phyloP scores from a whole-genome alignment of 305 asterid species.

The Rubia tinctorum region DNA sequence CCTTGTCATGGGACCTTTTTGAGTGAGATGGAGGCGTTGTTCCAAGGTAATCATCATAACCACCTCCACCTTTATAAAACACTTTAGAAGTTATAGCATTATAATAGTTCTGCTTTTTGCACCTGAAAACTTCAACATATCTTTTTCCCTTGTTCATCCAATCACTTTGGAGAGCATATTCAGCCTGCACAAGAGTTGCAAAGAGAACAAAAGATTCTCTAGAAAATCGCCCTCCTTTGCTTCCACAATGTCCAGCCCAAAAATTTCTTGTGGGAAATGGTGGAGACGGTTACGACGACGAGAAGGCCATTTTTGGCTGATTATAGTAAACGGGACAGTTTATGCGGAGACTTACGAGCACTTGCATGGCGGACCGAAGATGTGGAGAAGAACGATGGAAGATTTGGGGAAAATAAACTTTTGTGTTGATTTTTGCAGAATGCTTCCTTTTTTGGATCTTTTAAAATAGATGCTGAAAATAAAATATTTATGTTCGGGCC shows the following conservation, averaged over 20 bases:
- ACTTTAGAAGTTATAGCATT: slow-evolving; percentile 81
- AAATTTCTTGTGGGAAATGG: too few species aligned
- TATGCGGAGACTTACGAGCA: too few species aligned
- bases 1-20: slow-evolving; percentile 74
- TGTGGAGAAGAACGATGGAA: too few species aligned
- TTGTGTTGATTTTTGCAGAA: too few species aligned
- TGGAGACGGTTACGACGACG: too few species aligned
- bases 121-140: slow-evolving; percentile 86
- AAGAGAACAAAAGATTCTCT: slow-evolving; percentile 91
- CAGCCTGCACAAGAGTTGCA: slow-evolving; percentile 77
- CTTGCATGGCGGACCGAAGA: too few species aligned
- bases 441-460: too few species aligned
- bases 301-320: too few species aligned
- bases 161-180: slow-evolving; percentile 77
- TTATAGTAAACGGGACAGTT: too few species aligned
- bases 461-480: too few species aligned
- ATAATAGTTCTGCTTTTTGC: slow-evolving; percentile 90
- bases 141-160: slow-evolving; percentile 90
- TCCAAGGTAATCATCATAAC: slow-evolving; percentile 44
- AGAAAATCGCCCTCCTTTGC: slow-evolving; percentile 74
- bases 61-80: slow-evolving; percentile 36
- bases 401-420: too few species aligned
- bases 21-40: slow-evolving; percentile 60
- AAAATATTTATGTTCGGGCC: too few species aligned
- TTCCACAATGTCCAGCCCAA: slow-evolving; percentile 83